Percentiles rank a stretch among this genome's conserved stretches.
phyloP scores from a whole-genome alignment of 306 rosid species.

The Mimosa pudica region DNA sequence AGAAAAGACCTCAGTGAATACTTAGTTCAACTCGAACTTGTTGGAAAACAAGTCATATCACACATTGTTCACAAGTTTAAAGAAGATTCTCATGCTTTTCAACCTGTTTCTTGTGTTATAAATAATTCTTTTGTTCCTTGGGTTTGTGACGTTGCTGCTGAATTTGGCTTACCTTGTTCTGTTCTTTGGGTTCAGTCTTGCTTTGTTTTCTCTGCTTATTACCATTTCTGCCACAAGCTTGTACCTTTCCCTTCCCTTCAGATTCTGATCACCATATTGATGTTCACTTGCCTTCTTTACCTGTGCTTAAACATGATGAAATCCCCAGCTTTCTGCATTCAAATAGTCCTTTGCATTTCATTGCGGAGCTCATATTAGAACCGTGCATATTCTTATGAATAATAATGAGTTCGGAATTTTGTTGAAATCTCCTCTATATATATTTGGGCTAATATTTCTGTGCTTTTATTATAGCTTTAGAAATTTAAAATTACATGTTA shows the following conservation, averaged over 20 bases:
- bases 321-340: conserved; percentile 66
- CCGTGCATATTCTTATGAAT: too few relatives aligned
- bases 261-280: conserved; percentile 46
- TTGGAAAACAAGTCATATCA: neutral
- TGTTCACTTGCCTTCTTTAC: conserved; percentile 44
- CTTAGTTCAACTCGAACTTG: neutral
- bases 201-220: conserved; percentile 60
- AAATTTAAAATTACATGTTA: too few relatives aligned
- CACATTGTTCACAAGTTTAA: neutral
- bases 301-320: conserved; percentile 52
- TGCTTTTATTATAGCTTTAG: too few relatives aligned
- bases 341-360: conserved; percentile 19
- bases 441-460: too few relatives aligned
- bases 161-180: conserved; percentile 48
- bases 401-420: too few relatives aligned
- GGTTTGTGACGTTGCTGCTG: conserved; percentile 60
- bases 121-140: conserved; percentile 70
- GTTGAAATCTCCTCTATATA: too few relatives aligned
- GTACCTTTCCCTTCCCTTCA: conserved; percentile 68
- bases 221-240: conserved; percentile 47
- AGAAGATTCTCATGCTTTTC: neutral
- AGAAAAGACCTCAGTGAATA: neutral
- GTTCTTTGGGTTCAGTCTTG: conserved; percentile 69
- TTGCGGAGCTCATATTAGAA: conserved; percentile 43
- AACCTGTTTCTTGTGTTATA: conserved; percentile 50